A percentile compares a stretch with the other conserved stretches of the same genome.
Conservation (phyloP, 108 stramenopile species). For the Cafeteria roenbergensis region DNA sequence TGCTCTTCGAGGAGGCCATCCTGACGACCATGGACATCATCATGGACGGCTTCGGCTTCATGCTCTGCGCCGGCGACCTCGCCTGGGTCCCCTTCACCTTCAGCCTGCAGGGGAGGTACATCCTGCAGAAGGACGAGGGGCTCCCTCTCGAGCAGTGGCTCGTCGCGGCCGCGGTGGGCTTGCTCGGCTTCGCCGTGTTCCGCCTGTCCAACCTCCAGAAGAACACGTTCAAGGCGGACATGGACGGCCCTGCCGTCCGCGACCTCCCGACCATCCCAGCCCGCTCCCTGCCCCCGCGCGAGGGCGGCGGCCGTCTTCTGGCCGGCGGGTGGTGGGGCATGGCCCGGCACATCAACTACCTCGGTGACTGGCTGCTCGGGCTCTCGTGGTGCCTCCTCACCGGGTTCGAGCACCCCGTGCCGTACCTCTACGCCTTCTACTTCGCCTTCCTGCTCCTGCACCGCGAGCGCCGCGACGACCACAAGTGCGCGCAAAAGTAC, state of each 20-base stretch:
- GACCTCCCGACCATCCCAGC: conserved; percentile 35
- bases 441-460: conserved; percentile 83
- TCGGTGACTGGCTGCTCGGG: conserved; percentile 92
- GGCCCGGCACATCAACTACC: conserved; percentile 97
- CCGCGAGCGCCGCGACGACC: conserved; percentile 84
- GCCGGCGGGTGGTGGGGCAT: conserved; percentile 93
- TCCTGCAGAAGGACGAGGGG: conserved; percentile 71
- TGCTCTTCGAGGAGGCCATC: conserved; percentile 79
- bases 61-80: conserved; percentile 91
- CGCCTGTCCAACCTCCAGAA: conserved; percentile 81
- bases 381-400: conserved; percentile 85
- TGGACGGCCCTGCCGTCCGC: conserved; percentile 47
- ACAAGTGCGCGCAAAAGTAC: conserved; percentile 78
- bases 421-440: conserved; percentile 89
- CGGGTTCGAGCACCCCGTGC: conserved; percentile 63
- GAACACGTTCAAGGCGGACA: conserved; percentile 78
- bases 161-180: conserved; percentile 25
- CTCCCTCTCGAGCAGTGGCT: conserved; percentile 39
- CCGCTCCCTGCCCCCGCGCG: too few relatives aligned
- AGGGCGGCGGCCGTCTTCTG: conserved; percentile 44
- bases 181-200: conserved; percentile 70
- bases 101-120: conserved; percentile 70
- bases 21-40: conserved; percentile 98
- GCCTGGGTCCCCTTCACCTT: conserved; percentile 98
- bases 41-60: conserved; percentile 96